A percentile compares a stretch with the other conserved stretches of the same genome.
These are phyloP conservation scores for Evernia prunastri DNA, from an alignment of 495 filamentous ascomycete genomes.

Conservation along the genomic window DNA sequence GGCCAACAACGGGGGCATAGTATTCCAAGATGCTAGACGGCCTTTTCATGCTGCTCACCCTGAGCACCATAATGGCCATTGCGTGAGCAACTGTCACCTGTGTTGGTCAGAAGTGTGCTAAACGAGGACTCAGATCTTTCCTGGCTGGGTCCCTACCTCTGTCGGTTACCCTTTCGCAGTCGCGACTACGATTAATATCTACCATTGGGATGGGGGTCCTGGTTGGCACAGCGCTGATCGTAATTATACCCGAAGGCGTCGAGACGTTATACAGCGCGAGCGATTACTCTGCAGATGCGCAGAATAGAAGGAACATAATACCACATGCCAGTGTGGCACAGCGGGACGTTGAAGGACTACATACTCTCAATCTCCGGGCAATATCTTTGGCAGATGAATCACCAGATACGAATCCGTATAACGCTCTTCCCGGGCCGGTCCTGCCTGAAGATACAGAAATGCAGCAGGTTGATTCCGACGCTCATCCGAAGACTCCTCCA, in stretches of 20 bases:
- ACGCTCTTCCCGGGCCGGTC: slow-evolving; percentile 27
- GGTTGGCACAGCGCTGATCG: slow-evolving; percentile 88
- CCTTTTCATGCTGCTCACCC: slow-evolving; percentile 74
- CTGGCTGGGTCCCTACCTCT: slow-evolving; percentile 89
- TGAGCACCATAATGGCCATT: slow-evolving; percentile 88
- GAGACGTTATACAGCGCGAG: slow-evolving; percentile 76
- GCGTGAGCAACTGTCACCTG: slow-evolving; percentile 55
- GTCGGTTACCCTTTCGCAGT: slow-evolving; percentile 81
- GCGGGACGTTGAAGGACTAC: neutral
- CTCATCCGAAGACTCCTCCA: slow-evolving; percentile 14
- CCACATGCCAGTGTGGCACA: neutral
- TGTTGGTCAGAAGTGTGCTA: slow-evolving; percentile 29
- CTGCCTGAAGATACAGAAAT: slow-evolving; percentile 21
- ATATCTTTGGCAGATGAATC: slow-evolving; percentile 9
- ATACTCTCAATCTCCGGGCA: slow-evolving; percentile 2
- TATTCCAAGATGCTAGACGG: slow-evolving; percentile 54
- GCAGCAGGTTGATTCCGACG: slow-evolving; percentile 6
- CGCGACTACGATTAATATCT: slow-evolving; percentile 81
- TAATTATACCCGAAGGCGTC: slow-evolving; percentile 95
- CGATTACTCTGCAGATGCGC: slow-evolving; percentile 35
- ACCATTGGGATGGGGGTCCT: slow-evolving; percentile 91
- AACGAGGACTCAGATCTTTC: slow-evolving; percentile 65
- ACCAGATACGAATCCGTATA: slow-evolving; percentile 17
- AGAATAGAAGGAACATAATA: slow-evolving; percentile 20
- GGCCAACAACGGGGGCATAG: neutral